A percentile compares a stretch with the other conserved stretches of the same genome.
Conservation (phyloP, 331 rosid species). For the Malus hybrid region DNA sequence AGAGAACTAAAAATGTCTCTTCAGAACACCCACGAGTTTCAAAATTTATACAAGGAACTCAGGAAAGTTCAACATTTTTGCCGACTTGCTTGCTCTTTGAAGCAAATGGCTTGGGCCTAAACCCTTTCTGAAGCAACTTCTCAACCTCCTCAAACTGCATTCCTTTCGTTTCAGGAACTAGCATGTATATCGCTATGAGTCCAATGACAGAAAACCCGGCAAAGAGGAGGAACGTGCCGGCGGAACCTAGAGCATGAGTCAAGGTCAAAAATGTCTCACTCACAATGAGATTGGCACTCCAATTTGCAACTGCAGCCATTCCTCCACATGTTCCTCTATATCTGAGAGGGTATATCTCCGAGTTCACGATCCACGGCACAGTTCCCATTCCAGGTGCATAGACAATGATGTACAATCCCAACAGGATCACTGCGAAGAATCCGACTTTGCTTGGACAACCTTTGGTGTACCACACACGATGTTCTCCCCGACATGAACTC, state of each 20-base stretch:
- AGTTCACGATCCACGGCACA: slow-evolving; percentile 75
- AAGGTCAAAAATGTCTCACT: slow-evolving; percentile 65
- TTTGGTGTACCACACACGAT: slow-evolving; percentile 52
- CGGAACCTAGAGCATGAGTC: slow-evolving; percentile 45
- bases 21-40: not conserved
- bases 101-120: slow-evolving; percentile 14
- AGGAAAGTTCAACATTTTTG: not conserved
- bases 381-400: slow-evolving; percentile 89
- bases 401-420: slow-evolving; percentile 52
- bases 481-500: slow-evolving; percentile 21
- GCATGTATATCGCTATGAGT: slow-evolving; percentile 32
- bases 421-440: slow-evolving; percentile 44
- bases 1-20: not conserved
- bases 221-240: slow-evolving; percentile 62
- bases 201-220: slow-evolving; percentile 55
- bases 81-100: not conserved
- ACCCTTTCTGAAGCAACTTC: slow-evolving; percentile 47
- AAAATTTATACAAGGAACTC: not conserved
- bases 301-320: slow-evolving; percentile 75
- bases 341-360: slow-evolving; percentile 73
- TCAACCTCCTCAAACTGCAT: slow-evolving; percentile 63
- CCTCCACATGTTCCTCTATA: slow-evolving; percentile 79
- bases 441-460: slow-evolving; percentile 82
- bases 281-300: slow-evolving; percentile 66
- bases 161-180: slow-evolving; percentile 70